Evolutionary conservation across 371 early-diverging fungal species (phyloP).

Genomic region (Mortierella sp.): DNA sequence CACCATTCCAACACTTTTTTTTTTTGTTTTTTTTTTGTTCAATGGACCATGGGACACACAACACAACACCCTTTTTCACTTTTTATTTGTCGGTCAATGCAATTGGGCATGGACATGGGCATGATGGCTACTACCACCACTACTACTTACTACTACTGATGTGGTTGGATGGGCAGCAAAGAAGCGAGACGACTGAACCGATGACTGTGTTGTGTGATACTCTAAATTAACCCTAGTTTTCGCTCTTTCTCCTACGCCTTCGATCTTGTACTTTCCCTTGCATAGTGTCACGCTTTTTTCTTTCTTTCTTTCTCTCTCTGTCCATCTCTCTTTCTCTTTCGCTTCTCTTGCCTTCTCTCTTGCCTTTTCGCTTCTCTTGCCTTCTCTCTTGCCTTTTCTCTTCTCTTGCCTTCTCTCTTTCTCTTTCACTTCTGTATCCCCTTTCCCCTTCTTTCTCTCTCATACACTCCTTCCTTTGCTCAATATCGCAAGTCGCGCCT

Average conservation of each 20-base stretch:
- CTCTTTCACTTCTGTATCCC: background rate
- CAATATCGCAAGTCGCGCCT: background rate
- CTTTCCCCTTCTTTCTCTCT: background rate
- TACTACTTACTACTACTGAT: background rate
- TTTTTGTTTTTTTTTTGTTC: background rate
- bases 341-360: background rate
- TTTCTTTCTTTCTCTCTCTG: background rate
- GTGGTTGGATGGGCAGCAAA: background rate
- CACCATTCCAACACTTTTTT: conserved; percentile 2
- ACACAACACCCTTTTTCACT: background rate
- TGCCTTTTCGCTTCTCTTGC: background rate
- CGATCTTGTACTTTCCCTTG: background rate
- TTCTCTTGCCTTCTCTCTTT: background rate
- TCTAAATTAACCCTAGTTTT: conserved; percentile 7
- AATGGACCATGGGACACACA: background rate
- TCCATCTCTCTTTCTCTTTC: background rate
- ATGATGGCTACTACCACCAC: background rate
- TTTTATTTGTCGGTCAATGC: background rate
- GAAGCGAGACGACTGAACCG: background rate
- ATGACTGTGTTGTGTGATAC: background rate
- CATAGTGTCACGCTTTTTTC: background rate
- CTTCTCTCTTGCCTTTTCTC: background rate
- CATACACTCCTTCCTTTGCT: background rate
- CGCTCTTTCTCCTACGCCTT: background rate
- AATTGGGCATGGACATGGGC: background rate